phyloP scores from a whole-genome alignment of 495 filamentous ascomycete genomes.

The Lineolata rhizophorae region DNA sequence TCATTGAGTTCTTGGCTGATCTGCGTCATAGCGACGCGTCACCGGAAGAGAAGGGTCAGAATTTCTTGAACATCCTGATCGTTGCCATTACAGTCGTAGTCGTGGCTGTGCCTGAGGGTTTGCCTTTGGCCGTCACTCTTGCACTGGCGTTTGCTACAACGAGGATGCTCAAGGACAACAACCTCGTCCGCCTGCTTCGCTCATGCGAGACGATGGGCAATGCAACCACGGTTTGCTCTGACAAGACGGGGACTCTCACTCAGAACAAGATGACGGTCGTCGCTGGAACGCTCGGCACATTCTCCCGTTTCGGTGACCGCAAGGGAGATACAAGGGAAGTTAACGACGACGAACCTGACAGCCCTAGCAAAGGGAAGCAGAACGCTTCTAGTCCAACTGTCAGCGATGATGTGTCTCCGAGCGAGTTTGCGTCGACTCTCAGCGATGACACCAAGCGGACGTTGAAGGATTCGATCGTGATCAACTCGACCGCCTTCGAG shows the following conservation, averaged over 20 bases:
- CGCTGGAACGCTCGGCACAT: slow-evolving; percentile 34
- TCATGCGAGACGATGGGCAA: slow-evolving; percentile 99
- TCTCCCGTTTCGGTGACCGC: slow-evolving; percentile 27
- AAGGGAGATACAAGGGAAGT: slow-evolving; percentile 5
- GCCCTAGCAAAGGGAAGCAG: slow-evolving; percentile 12
- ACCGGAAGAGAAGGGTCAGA: slow-evolving; percentile 58
- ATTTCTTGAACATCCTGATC: slow-evolving; percentile 84
- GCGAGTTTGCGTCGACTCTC: slow-evolving; percentile 38
- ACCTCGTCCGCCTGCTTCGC: slow-evolving; percentile 70
- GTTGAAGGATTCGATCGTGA: slow-evolving; percentile 34
- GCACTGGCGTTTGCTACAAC: slow-evolving; percentile 89
- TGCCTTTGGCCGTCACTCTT: slow-evolving; percentile 81
- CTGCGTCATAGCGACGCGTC: slow-evolving; percentile 31
- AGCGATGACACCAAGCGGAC: slow-evolving; percentile 25
- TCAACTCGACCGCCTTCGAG: slow-evolving; percentile 49
- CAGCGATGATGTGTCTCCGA: slow-evolving; percentile 21
- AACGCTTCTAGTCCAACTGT: slow-evolving; percentile 5
- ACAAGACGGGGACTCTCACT: slow-evolving; percentile 89
- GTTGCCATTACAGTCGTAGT: slow-evolving; percentile 89
- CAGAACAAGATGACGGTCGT: slow-evolving; percentile 55
- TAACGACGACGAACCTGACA: slow-evolving; percentile 8
- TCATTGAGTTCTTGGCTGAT: slow-evolving; percentile 67
- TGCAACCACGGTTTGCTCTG: slow-evolving; percentile 86
- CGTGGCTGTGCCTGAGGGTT: slow-evolving; percentile 82
- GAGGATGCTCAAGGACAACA: slow-evolving; percentile 88